Percentiles rank a stretch among this genome's conserved stretches.
Conservation (phyloP, 2,329 filamentous ascomycete species). For the Phialophora tarda region DNA sequence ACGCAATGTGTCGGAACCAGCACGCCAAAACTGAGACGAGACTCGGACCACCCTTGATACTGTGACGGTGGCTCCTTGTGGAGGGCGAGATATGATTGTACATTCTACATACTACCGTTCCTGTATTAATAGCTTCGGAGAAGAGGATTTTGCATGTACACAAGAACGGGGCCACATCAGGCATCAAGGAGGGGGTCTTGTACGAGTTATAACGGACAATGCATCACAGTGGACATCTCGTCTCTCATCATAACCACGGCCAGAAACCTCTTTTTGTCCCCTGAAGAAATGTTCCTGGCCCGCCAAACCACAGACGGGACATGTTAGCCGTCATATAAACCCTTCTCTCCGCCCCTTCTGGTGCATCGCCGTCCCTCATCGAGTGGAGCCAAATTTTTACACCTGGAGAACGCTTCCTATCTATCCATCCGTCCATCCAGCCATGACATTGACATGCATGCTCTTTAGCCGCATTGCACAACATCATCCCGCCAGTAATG, state of each 20-base stretch:
- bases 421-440: background rate
- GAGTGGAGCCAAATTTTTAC: background rate
- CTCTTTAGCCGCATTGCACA: background rate
- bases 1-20: background rate
- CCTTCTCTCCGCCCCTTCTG: no score
- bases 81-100: background rate
- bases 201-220: background rate
- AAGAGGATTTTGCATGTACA: background rate
- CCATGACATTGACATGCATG: background rate
- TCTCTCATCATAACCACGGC: background rate
- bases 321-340: conserved; percentile 36
- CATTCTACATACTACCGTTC: background rate
- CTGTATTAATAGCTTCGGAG: background rate
- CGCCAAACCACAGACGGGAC: conserved; percentile 25
- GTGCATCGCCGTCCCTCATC: background rate
- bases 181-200: background rate
- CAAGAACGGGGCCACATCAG: background rate
- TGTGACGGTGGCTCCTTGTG: background rate
- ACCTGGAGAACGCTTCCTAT: background rate
- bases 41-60: background rate
- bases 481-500: background rate
- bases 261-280: background rate
- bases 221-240: background rate
- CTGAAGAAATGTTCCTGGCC: background rate
- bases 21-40: background rate